These are phyloP conservation scores for Angophora floribunda DNA, from an alignment of 345 rosid genomes.

Conservation along the genomic window DNA sequence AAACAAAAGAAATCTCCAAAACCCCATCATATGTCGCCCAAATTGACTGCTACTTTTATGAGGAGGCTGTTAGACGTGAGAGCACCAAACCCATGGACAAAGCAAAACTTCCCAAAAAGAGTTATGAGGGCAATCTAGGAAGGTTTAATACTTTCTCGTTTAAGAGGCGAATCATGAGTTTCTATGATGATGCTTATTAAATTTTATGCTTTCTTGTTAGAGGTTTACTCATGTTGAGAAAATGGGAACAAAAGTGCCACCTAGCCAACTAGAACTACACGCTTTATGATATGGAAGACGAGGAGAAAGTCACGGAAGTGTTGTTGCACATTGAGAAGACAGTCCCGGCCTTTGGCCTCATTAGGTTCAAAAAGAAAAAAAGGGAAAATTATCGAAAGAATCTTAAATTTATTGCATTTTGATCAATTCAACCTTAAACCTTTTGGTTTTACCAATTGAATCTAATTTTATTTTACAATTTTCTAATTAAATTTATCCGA, in stretches of 20 bases:
- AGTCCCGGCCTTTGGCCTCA: conserved; percentile 69
- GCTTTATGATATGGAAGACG: conserved; percentile 75
- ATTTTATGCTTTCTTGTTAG: background rate
- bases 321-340: conserved; percentile 70
- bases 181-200: background rate
- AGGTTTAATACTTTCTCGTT: too few species aligned
- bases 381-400: too few species aligned
- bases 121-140: background rate
- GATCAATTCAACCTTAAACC: too few species aligned
- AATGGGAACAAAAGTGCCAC: conserved; percentile 12
- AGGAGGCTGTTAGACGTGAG: too few species aligned
- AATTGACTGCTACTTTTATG: too few species aligned
- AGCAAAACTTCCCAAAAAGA: background rate
- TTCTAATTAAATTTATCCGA: too few species aligned
- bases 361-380: conserved; percentile 38
- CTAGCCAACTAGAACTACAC: conserved; percentile 47
- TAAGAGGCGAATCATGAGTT: background rate
- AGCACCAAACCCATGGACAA: too few species aligned
- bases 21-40: too few species aligned
- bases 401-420: too few species aligned
- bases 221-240: background rate
- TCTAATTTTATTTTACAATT: too few species aligned
- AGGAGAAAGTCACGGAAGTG: conserved; percentile 59
- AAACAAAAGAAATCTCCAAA: too few species aligned
- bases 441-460: too few species aligned